Evolutionary conservation across 2,329 filamentous ascomycete species (phyloP).

Genomic region (Diaporthe sp.): DNA sequence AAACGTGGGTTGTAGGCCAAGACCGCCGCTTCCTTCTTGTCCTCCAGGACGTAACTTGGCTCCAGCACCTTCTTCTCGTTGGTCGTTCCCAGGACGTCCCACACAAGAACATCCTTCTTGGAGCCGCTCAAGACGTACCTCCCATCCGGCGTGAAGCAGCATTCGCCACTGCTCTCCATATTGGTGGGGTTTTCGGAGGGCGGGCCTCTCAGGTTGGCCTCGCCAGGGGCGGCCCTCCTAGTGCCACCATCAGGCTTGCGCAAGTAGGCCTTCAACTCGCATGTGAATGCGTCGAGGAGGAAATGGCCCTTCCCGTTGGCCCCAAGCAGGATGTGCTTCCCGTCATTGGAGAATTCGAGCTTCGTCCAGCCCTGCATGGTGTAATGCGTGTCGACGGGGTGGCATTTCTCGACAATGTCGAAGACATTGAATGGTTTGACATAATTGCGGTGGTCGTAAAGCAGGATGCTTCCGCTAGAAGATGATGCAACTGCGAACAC

Average conservation of each 20-base stretch:
- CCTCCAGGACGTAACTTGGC: slow-evolving; percentile 75
- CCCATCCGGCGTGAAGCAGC: slow-evolving; percentile 91
- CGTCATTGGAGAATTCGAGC: slow-evolving; percentile 96
- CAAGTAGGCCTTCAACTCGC: slow-evolving; percentile 81
- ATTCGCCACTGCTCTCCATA: slow-evolving; percentile 78
- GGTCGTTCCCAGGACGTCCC: slow-evolving; percentile 79
- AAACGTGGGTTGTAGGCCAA: slow-evolving; percentile 91
- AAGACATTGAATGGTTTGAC: slow-evolving; percentile 93
- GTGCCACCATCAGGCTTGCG: slow-evolving; percentile 69
- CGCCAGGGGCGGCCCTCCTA: slow-evolving; percentile 67
- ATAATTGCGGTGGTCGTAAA: slow-evolving; percentile 95
- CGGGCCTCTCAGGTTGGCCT: slow-evolving; percentile 56
- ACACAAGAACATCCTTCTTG: slow-evolving; percentile 82
- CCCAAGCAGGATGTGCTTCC: slow-evolving; percentile 86
- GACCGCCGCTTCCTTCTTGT: slow-evolving; percentile 78
- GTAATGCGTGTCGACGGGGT: slow-evolving; percentile 68
- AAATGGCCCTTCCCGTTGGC: slow-evolving; percentile 91
- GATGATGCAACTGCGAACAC: slow-evolving; percentile 93
- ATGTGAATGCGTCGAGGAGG: slow-evolving; percentile 92
- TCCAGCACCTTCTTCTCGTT: slow-evolving; percentile 71
- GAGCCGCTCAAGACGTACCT: slow-evolving; percentile 89
- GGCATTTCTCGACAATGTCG: slow-evolving; percentile 76
- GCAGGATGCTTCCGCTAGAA: slow-evolving; percentile 81
- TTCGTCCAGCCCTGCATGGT: slow-evolving; percentile 84
- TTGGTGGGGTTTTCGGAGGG: slow-evolving; percentile 49